phyloP scores from a whole-genome alignment of 192 early-diverging fungal genomes.

The Kappamyces sp. region DNA sequence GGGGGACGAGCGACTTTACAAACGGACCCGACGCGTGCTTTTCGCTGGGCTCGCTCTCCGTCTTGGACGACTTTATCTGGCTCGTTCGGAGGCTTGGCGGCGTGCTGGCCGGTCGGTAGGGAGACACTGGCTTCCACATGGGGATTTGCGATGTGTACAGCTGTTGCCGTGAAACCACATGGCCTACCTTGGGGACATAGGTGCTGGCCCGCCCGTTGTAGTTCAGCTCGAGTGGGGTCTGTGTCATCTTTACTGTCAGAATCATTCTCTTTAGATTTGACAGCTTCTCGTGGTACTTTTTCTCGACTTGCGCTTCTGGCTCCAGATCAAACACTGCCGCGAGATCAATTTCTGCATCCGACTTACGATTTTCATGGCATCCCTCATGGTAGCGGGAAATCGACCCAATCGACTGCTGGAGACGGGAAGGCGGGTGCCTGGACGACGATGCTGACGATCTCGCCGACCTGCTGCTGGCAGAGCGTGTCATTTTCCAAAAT shows the following conservation, averaged over 20 bases:
- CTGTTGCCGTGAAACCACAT: background rate
- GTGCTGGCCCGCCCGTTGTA: background rate
- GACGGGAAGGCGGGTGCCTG: no score
- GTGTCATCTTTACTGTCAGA: slow-evolving; percentile 3
- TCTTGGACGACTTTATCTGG: background rate
- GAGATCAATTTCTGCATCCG: no score
- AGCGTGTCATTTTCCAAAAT: no score
- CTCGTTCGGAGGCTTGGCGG: background rate
- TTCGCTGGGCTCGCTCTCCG: background rate
- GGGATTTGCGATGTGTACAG: background rate
- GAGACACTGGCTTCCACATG: background rate
- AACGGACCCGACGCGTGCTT: background rate
- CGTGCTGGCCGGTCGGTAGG: slow-evolving; percentile 1
- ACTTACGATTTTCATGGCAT: no score
- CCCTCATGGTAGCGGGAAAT: no score
- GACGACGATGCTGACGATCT: no score
- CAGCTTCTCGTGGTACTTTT: slow-evolving; percentile 6
- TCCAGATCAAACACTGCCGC: no score
- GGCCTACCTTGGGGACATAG: background rate
- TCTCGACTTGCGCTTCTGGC: background rate
- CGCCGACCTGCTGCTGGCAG: no score
- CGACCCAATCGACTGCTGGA: no score
- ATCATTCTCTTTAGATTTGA: background rate
- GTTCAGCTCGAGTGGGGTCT: slow-evolving; percentile 3
- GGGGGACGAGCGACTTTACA: slow-evolving; percentile 4